These are phyloP conservation scores for Neodidymelliopsis sp. DNA, from an alignment of 2,329 filamentous ascomycete species.

Conservation along the genomic window DNA sequence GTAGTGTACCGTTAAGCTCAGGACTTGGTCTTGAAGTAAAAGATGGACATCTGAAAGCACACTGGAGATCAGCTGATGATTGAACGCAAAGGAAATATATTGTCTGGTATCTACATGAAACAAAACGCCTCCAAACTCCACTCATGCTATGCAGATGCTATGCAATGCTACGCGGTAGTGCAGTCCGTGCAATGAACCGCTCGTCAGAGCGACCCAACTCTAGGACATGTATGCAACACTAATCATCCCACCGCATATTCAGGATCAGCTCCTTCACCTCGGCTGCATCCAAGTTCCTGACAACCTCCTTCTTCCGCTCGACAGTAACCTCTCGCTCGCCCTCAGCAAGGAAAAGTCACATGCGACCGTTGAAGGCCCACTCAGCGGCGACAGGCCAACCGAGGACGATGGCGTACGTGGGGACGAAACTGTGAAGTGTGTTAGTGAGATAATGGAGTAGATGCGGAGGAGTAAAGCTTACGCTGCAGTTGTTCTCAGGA, in stretches of 20 bases:
- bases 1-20: no score
- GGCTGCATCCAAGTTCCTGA: slow-evolving; percentile 21
- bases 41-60: no score
- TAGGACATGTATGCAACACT: no score
- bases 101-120: slow-evolving; percentile 11
- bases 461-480: slow-evolving; percentile 24
- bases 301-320: neutral
- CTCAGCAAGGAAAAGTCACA: slow-evolving; percentile 39
- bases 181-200: no score
- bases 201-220: no score
- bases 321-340: slow-evolving; percentile 17
- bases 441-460: slow-evolving; percentile 5
- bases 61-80: neutral
- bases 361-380: slow-evolving; percentile 34
- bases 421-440: slow-evolving; percentile 33
- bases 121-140: slow-evolving; percentile 11
- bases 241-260: slow-evolving; percentile 44
- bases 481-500: slow-evolving; percentile 35
- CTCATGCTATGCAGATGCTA: slow-evolving; percentile 12
- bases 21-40: no score
- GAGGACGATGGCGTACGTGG: slow-evolving; percentile 37
- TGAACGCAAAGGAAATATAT: slow-evolving; percentile 7
- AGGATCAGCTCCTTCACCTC: slow-evolving; percentile 37
- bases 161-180: slow-evolving; percentile 4
- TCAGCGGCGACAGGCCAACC: slow-evolving; percentile 45